Evolutionary conservation across 2,329 filamentous ascomycete genomes (phyloP).

Genomic region (Arthrobotrys musiformis): DNA sequence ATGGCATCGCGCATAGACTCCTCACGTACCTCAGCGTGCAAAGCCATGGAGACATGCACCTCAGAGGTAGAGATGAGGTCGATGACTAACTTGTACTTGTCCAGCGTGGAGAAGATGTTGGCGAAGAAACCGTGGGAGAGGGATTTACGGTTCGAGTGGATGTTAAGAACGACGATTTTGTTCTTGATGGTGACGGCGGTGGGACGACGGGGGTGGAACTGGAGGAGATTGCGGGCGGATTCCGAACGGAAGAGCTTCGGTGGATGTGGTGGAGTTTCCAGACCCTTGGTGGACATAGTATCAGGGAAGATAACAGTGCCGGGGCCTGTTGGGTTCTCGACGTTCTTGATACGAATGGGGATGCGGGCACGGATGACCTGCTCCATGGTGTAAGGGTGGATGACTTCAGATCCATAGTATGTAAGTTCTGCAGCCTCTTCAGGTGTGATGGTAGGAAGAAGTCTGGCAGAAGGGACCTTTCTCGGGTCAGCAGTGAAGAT

Average conservation of each 20-base stretch:
- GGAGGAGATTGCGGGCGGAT: conserved; percentile 50
- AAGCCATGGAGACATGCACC: conserved; percentile 96
- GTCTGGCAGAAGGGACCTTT: conserved; percentile 89
- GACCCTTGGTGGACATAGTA: conserved; percentile 66
- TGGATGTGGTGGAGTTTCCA: conserved; percentile 62
- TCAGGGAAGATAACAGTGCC: conserved; percentile 89
- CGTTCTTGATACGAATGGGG: conserved; percentile 89
- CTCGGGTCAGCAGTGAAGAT: conserved; percentile 87
- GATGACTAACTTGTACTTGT: conserved; percentile 86
- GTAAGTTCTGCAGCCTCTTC: conserved; percentile 96
- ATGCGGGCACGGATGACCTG: conserved; percentile 88
- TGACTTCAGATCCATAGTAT: conserved; percentile 94
- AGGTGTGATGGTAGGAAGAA: conserved; percentile 89
- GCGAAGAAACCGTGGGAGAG: conserved; percentile 97
- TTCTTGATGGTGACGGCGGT: conserved; percentile 97
- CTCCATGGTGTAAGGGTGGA: conserved; percentile 99
- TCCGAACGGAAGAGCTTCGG: conserved; percentile 57
- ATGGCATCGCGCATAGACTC: conserved; percentile 74
- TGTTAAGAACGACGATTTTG: conserved; percentile 95
- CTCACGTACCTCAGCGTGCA: conserved; percentile 80
- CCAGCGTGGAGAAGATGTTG: conserved; percentile 89
- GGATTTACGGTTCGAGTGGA: conserved; percentile 96
- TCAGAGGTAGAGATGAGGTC: conserved; percentile 96
- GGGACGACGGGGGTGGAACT: conserved; percentile 73
- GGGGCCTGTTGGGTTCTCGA: conserved; percentile 82